phyloP scores from a whole-genome alignment of 1,284 basidiomycete genomes.

The Farysia itapuensis region DNA sequence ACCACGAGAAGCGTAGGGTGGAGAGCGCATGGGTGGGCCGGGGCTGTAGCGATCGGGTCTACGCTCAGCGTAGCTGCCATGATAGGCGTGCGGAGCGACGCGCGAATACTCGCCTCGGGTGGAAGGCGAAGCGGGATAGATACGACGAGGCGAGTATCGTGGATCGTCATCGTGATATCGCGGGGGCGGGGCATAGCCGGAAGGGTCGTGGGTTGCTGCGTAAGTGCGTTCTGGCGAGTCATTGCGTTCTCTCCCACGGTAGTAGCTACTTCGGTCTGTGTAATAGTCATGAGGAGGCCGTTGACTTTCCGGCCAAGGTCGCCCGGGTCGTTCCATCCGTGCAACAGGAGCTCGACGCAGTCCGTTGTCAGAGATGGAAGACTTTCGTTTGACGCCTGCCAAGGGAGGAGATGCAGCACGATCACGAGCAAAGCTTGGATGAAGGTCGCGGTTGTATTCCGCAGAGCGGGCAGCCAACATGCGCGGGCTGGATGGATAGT shows the following conservation, averaged over 20 bases:
- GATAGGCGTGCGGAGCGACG: conserved; percentile 12
- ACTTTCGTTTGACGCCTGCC: conserved; percentile 18
- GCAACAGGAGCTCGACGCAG: neutral
- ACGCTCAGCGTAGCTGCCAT: conserved; percentile 7
- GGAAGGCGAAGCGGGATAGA: conserved; percentile 16
- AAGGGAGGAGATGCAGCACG: conserved; percentile 18
- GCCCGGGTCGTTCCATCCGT: conserved; percentile 11
- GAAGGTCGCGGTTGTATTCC: conserved; percentile 23
- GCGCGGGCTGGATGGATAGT: conserved; percentile 22
- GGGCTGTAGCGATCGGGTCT: conserved; percentile 30
- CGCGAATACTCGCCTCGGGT: conserved; percentile 1
- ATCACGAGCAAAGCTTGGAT: neutral
- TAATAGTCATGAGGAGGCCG: conserved; percentile 11
- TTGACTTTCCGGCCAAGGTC: conserved; percentile 11
- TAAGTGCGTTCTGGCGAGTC: conserved; percentile 25
- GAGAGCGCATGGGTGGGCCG: conserved; percentile 15
- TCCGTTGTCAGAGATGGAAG: neutral
- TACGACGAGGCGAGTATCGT: conserved; percentile 31
- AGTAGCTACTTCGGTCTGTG: conserved; percentile 14
- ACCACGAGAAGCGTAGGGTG: conserved; percentile 21
- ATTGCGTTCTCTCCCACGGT: conserved; percentile 12
- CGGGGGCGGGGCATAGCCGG: conserved; percentile 11
- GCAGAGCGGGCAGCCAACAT: conserved; percentile 6
- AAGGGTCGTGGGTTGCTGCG: conserved; percentile 10
- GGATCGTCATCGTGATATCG: conserved; percentile 24